Percentiles rank a stretch among this genome's conserved stretches.
phyloP scores from a whole-genome alignment of 2,329 filamentous ascomycete genomes.

The Colletotrichum tofieldiae region DNA sequence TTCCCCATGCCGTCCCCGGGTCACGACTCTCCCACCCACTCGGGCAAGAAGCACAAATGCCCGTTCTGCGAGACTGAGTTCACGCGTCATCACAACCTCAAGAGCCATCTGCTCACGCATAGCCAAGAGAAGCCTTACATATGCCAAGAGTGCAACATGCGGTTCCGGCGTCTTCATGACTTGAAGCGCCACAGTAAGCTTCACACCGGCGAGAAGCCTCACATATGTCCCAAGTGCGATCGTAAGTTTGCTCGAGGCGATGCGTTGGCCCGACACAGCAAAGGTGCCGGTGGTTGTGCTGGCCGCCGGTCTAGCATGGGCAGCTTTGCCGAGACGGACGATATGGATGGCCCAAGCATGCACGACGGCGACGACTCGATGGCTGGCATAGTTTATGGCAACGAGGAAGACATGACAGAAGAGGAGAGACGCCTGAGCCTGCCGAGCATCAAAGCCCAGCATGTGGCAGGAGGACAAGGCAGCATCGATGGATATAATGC shows the following conservation, averaged over 20 bases:
- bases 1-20: constrained; percentile 67
- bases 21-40: constrained; percentile 68
- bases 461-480: constrained; percentile 68
- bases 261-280: constrained; percentile 93
- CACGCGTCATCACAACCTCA: constrained; percentile 96
- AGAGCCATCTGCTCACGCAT: constrained; percentile 96
- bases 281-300: constrained; percentile 95
- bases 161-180: constrained; percentile 94
- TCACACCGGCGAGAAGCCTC: constrained; percentile 95
- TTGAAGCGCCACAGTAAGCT: constrained; percentile 96
- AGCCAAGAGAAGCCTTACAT: constrained; percentile 98
- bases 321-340: constrained; percentile 85
- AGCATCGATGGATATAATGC: constrained; percentile 67
- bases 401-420: constrained; percentile 73
- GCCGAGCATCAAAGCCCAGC: constrained; percentile 82
- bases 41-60: constrained; percentile 92
- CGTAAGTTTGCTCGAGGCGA: constrained; percentile 96
- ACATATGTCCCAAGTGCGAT: constrained; percentile 95
- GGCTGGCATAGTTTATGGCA: constrained; percentile 59
- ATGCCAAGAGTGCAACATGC: constrained; percentile 92
- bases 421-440: constrained; percentile 78
- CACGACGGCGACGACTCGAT: constrained; percentile 68
- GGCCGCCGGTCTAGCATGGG: constrained; percentile 90
- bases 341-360: constrained; percentile 71
- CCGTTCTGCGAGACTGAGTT: constrained; percentile 98